These are phyloP conservation scores for Dioscorea alata DNA, from an alignment of 106 monocot genomes.

Conservation along the genomic window DNA sequence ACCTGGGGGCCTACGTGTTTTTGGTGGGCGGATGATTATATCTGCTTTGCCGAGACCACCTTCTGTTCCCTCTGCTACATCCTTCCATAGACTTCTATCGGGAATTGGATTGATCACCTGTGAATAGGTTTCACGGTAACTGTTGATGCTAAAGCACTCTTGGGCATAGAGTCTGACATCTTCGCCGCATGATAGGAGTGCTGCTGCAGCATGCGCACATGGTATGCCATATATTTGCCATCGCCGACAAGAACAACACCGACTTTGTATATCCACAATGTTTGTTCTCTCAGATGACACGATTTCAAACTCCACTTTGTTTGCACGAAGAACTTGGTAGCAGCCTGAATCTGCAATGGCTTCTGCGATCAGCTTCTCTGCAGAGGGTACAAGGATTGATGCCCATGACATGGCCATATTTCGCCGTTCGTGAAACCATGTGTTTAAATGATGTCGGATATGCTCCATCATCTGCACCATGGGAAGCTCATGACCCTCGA, in stretches of 20 bases:
- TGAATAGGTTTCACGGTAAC: slow-evolving; percentile 78
- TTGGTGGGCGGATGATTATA: slow-evolving; percentile 73
- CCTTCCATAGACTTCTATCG: slow-evolving; percentile 70
- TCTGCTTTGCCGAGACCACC: slow-evolving; percentile 47
- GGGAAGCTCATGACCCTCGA: slow-evolving; percentile 93
- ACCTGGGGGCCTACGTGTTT: slow-evolving; percentile 82
- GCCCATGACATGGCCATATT: slow-evolving; percentile 48
- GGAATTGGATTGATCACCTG: slow-evolving; percentile 60
- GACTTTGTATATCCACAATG: slow-evolving; percentile 80
- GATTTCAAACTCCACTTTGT: slow-evolving; percentile 98
- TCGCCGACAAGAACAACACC: slow-evolving; percentile 82
- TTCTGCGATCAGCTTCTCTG: slow-evolving; percentile 78
- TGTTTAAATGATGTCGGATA: slow-evolving; percentile 54
- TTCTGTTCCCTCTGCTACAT: slow-evolving; percentile 32
- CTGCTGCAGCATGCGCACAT: slow-evolving; percentile 96
- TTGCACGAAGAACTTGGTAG: slow-evolving; percentile 96
- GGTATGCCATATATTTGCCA: slow-evolving; percentile 97
- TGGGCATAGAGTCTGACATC: slow-evolving; percentile 72
- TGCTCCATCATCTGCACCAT: slow-evolving; percentile 95
- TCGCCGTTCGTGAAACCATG: slow-evolving; percentile 68
- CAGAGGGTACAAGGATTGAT: slow-evolving; percentile 80
- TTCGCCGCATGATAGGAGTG: slow-evolving; percentile 85
- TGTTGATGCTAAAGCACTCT: slow-evolving; percentile 78
- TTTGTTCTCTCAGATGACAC: slow-evolving; percentile 95
- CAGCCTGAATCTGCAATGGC: slow-evolving; percentile 77